Conservation (phyloP, 179 eudicot genomes). For the Spinacia oleracea region DNA sequence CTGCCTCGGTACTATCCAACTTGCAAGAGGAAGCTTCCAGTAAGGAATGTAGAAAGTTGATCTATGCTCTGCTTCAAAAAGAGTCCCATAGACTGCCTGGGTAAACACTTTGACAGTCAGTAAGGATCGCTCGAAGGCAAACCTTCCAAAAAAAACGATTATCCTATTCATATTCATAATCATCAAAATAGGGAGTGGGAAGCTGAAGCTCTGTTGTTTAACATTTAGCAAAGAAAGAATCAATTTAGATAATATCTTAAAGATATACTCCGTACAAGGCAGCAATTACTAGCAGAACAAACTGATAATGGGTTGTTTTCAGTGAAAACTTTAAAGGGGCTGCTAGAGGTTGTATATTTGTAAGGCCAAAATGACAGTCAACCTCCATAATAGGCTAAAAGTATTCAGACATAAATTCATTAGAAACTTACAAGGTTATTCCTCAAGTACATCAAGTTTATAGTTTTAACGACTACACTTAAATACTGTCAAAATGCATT, state of each 20-base stretch:
- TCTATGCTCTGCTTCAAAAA: conserved; percentile 98
- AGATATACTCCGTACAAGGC: background rate
- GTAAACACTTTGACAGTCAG: conserved; percentile 2
- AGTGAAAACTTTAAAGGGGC: background rate
- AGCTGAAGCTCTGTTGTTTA: background rate
- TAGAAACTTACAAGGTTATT: conserved; percentile 5
- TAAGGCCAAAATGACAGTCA: background rate
- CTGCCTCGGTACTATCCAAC: conserved; percentile 96
- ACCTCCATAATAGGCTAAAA: background rate
- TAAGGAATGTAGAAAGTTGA: conserved; percentile 98
- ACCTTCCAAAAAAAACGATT: background rate
- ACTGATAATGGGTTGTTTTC: background rate
- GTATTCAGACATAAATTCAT: background rate
- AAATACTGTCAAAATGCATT: background rate
- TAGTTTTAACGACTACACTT: background rate
- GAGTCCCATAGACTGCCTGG: conserved; percentile 99
- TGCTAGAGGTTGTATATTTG: background rate
- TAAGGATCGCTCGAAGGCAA: conserved; percentile 13
- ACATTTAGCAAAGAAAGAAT: background rate
- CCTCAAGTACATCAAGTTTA: background rate
- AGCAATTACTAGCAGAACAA: background rate
- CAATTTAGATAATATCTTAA: background rate
- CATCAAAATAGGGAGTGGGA: background rate
- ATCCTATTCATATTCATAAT: background rate
- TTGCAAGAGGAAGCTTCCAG: conserved; percentile 93